These are phyloP conservation scores for Nakazawaea ishiwadae DNA, from an alignment of 805 yeast species.

Conservation along the genomic window DNA sequence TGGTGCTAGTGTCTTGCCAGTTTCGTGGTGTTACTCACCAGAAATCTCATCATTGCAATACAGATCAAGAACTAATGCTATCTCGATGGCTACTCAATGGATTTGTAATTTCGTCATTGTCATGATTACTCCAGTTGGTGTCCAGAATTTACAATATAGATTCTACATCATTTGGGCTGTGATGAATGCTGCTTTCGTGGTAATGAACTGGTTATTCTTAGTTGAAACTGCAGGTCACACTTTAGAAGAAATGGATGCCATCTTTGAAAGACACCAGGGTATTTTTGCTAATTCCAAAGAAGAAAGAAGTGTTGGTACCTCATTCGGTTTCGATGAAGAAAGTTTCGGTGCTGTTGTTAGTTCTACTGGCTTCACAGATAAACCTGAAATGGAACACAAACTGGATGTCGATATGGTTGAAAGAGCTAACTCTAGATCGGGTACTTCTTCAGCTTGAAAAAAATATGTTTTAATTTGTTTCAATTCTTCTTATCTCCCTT, in stretches of 20 bases:
- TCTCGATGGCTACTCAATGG: slow-evolving; percentile 67
- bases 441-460: too few species aligned
- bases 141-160: slow-evolving; percentile 18
- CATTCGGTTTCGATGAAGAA: slow-evolving; percentile 9
- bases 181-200: slow-evolving; percentile 42
- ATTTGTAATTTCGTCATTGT: slow-evolving; percentile 60
- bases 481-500: too few species aligned
- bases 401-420: slow-evolving; percentile 19
- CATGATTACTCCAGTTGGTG: slow-evolving; percentile 59
- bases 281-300: slow-evolving; percentile 8
- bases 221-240: slow-evolving; percentile 46
- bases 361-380: neutral
- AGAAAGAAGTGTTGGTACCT: slow-evolving; percentile 4
- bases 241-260: slow-evolving; percentile 40
- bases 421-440: slow-evolving; percentile 13
- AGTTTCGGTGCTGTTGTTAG: slow-evolving; percentile 1
- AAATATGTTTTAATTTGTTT: too few species aligned
- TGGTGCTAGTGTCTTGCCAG: slow-evolving; percentile 50
- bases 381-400: slow-evolving; percentile 7
- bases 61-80: slow-evolving; percentile 57
- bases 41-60: slow-evolving; percentile 57
- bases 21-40: slow-evolving; percentile 64
- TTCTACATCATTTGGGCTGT: slow-evolving; percentile 17
- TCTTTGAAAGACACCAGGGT: slow-evolving; percentile 15
- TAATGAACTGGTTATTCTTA: slow-evolving; percentile 36